These are phyloP conservation scores for Tuctoria greenei DNA, from an alignment of 176 grass and related monocot species.

Conservation along the genomic window DNA sequence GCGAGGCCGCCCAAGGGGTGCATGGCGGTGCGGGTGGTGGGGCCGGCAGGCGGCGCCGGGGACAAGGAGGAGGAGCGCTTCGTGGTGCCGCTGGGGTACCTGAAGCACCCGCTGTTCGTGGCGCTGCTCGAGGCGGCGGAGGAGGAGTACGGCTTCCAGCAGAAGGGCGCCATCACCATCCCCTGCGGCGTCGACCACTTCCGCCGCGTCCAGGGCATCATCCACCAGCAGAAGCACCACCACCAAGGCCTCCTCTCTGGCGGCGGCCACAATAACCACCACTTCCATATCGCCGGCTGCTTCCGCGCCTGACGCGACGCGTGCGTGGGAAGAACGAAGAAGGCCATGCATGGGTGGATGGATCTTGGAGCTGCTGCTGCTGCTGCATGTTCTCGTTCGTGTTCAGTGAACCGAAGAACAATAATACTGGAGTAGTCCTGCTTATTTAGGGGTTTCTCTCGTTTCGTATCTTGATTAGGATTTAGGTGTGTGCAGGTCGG, in stretches of 20 bases:
- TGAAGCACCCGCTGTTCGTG: slow-evolving; percentile 83
- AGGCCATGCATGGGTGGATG: too few relatives aligned
- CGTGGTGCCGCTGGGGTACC: slow-evolving; percentile 72
- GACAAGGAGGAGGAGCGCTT: slow-evolving; percentile 55
- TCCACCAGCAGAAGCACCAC: slow-evolving; percentile 45
- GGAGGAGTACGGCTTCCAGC: slow-evolving; percentile 86
- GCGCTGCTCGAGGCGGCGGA: slow-evolving; percentile 80
- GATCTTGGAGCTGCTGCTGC: not conserved
- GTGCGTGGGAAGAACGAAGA: not conserved
- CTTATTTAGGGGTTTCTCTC: too few relatives aligned
- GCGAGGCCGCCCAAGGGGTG: slow-evolving; percentile 76
- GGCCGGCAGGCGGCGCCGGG: slow-evolving; percentile 12
- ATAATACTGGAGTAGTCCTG: slow-evolving; percentile 25
- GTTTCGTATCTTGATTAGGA: not conserved
- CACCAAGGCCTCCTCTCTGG: not conserved
- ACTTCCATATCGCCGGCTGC: slow-evolving; percentile 75
- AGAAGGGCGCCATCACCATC: slow-evolving; percentile 90
- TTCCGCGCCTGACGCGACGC: slow-evolving; percentile 50
- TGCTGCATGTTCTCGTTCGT: not conserved
- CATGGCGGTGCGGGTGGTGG: slow-evolving; percentile 77
- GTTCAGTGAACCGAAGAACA: not conserved
- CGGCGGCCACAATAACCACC: not conserved
- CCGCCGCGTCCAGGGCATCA: slow-evolving; percentile 65
- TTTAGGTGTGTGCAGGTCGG: slow-evolving; percentile 12
- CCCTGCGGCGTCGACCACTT: slow-evolving; percentile 89